phyloP scores from a whole-genome alignment of 306 rosid genomes.

The Vigna angularis region DNA sequence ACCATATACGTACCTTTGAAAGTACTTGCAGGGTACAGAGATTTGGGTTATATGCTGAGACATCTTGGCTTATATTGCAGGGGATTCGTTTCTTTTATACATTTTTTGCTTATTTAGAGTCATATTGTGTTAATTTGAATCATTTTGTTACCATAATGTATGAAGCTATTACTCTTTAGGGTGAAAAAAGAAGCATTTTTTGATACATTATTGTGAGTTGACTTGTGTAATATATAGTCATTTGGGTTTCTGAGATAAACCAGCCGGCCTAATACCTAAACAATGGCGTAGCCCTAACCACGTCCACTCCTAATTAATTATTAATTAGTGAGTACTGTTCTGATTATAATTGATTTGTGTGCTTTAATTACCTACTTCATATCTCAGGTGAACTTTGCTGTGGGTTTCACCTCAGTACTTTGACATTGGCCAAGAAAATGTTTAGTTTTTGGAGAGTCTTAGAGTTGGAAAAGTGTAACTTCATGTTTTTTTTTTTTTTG shows the following conservation, averaged over 20 bases:
- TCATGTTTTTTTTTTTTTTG: no score
- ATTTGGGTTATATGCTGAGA: neutral
- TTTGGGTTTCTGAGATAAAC: neutral
- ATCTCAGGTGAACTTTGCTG: no score
- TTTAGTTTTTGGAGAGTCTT: no score
- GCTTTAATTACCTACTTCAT: neutral
- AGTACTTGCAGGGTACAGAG: neutral
- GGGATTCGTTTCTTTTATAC: neutral
- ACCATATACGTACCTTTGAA: neutral
- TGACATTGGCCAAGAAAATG: no score
- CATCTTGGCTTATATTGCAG: neutral
- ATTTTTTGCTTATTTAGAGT: no score
- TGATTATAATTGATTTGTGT: neutral
- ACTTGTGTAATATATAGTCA: neutral
- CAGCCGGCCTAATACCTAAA: conserved; percentile 1
- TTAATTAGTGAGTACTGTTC: neutral
- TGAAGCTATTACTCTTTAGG: no score
- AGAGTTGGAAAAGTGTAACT: no score
- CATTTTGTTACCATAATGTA: no score
- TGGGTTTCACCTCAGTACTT: no score
- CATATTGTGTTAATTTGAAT: no score
- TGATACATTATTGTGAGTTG: neutral
- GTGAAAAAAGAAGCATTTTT: no score
- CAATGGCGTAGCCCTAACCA: neutral
- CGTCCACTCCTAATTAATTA: conserved; percentile 1